Base-by-base conservation (phyloP, 1,139 yeast genomes). In the Debaryomyces nepalensis region DNA sequence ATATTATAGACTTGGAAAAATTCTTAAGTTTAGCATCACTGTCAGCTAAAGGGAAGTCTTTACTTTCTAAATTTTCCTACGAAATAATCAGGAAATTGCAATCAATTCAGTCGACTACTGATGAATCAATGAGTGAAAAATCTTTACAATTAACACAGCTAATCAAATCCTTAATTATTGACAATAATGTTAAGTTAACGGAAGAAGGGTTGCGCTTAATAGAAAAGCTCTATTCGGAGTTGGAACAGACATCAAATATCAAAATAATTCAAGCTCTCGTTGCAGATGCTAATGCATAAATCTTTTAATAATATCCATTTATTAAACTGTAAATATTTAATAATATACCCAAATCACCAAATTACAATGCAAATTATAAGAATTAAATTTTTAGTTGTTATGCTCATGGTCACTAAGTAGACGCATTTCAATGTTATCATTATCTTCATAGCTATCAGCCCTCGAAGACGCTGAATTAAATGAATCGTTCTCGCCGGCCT, bases 1-100 rank as follows among this genome's bases (percentile, higher is more conserved):
- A 57, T 33, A 42, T 50, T 1, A 52, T 50, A 31, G 77, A 72
- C 30, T 54, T 73, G 37, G 62, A 64, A 11, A 66, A 68, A 36
- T 59, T 72, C 29, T 26, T 70, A 3, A 53, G 50, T 20, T 53
- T 65, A 27, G 50, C 54, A 1, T 55, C 45, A n/a, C 34, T 32
- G 15, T 43, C 41, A 26, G 40, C 35, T 5, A 41, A 37, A 18
- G 41, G 44, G 3, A 48, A 45, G 6, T 34, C 49, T 2, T 39
- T 62, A 8, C 32, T 63, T 6, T 34, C 37, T 2, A 48, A 52
- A 21, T 39, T 46, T 26, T 55, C 54, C 3, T 26, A 37, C 1
- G 40, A 41, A 3, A 34, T 60, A 2, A 45, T 62, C 3, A 39
- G 41, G 2, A 58, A 55, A 37, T 49, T 62, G 33, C 22, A 40